These are phyloP conservation scores for Arachnomyces sp. DNA, from an alignment of 2,329 filamentous ascomycete species.

Conservation along the genomic window DNA sequence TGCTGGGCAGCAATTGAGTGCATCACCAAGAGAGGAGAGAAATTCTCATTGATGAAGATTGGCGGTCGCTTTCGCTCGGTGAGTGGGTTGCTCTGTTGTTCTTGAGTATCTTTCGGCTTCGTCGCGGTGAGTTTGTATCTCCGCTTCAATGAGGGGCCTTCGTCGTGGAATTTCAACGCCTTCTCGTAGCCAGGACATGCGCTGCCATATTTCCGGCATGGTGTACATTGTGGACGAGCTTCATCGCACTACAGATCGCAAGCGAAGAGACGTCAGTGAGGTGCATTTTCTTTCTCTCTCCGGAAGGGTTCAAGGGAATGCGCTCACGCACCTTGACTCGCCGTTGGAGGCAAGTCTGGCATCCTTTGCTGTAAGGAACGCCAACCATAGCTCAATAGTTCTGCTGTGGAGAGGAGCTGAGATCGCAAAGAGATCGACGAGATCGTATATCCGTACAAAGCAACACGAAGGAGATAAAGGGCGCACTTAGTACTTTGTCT, in stretches of 20 bases:
- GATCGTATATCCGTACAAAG: no score
- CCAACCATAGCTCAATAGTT: conserved; percentile 22
- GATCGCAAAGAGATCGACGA: no score
- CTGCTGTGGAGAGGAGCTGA: no score
- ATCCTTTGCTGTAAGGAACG: conserved; percentile 30
- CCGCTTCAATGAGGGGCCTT: conserved; percentile 22
- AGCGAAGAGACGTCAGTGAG: neutral
- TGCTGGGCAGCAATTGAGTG: conserved; percentile 19
- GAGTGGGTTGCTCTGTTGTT: neutral
- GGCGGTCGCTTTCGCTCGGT: neutral
- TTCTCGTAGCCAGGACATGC: conserved; percentile 24
- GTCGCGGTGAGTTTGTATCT: conserved; percentile 12
- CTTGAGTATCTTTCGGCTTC: neutral
- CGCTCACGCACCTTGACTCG: conserved; percentile 21
- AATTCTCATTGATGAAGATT: conserved; percentile 15
- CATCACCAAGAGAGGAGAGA: conserved; percentile 22
- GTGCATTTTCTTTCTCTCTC: neutral
- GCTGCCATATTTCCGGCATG: conserved; percentile 23
- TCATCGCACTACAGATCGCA: conserved; percentile 21
- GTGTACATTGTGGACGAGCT: conserved; percentile 21
- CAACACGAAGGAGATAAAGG: no score
- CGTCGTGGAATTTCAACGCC: conserved; percentile 26
- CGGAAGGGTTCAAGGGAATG: neutral
- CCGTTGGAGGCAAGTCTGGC: conserved; percentile 26
- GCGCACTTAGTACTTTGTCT: no score